Evolutionary conservation across 176 grass and related monocot genomes (phyloP).

Genomic region (Eremochloa ophiuroides): DNA sequence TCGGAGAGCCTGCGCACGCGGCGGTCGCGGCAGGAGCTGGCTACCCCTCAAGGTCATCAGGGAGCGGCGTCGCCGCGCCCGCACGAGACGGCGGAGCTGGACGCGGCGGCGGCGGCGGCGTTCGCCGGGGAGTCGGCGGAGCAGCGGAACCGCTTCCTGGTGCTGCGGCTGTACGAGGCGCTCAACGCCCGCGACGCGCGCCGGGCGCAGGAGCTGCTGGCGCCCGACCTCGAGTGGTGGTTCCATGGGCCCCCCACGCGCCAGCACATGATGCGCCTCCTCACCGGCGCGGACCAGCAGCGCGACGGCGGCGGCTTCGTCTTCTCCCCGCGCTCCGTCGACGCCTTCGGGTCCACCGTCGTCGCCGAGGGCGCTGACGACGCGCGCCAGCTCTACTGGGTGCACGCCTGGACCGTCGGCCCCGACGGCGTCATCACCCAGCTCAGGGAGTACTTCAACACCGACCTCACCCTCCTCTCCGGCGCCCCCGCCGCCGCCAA

Average conservation of each 20-base stretch:
- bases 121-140: not conserved
- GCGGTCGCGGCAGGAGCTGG: conserved; percentile 76
- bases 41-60: conserved; percentile 32
- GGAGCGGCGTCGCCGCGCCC: not conserved
- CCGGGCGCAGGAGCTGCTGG: conserved; percentile 10
- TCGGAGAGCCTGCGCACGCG: conserved; percentile 50
- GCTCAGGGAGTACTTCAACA: conserved; percentile 23
- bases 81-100: not conserved
- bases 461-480: conserved; percentile 18
- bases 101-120: not conserved
- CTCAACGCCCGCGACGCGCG: not conserved
- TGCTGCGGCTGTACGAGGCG: conserved; percentile 11
- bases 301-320: not conserved
- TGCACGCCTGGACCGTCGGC: conserved; percentile 8
- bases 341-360: conserved; percentile 12
- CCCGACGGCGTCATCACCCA: conserved; percentile 2
- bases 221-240: conserved; percentile 18
- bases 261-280: conserved; percentile 18
- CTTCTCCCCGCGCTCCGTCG: conserved; percentile 12
- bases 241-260: conserved; percentile 4
- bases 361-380: conserved; percentile 2
- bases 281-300: not conserved
- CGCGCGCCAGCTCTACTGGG: conserved; percentile 9
- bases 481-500: not conserved
- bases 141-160: conserved; percentile 14